Evolutionary conservation across 441 rosid species (phyloP).

Genomic region (Theobroma grandiflorum): DNA sequence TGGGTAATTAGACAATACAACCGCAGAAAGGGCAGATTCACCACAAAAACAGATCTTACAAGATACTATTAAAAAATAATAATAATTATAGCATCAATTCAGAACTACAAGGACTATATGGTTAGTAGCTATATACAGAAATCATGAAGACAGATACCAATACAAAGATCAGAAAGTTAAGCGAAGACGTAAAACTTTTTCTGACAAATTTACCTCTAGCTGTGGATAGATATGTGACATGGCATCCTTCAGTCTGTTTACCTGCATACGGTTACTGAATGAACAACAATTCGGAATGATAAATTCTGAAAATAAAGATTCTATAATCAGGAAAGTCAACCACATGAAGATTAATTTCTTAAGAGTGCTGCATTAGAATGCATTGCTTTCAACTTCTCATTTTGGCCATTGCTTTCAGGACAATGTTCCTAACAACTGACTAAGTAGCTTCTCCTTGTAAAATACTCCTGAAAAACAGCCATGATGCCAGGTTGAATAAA

Average conservation of each 20-base stretch:
- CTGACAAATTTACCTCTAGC: slow-evolving; percentile 64
- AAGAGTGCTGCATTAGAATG: neutral
- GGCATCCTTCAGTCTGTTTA: slow-evolving; percentile 80
- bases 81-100: neutral
- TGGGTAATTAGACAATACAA: slow-evolving; percentile 8
- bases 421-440: neutral
- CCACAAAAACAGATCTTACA: neutral
- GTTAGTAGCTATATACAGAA: neutral
- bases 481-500: neutral
- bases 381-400: neutral
- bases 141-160: neutral
- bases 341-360: neutral
- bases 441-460: neutral
- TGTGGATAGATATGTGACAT: slow-evolving; percentile 87
- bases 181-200: slow-evolving; percentile 1
- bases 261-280: slow-evolving; percentile 53
- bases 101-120: neutral
- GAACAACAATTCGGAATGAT: slow-evolving; percentile 19
- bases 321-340: slow-evolving; percentile 5
- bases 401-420: neutral
- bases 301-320: slow-evolving; percentile 8
- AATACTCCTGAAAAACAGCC: neutral
- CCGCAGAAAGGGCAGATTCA: neutral
- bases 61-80: neutral
- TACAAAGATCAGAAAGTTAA: neutral